Base-by-base conservation (phyloP, 1,139 yeast species). In the Sugiyamaella novakii region DNA sequence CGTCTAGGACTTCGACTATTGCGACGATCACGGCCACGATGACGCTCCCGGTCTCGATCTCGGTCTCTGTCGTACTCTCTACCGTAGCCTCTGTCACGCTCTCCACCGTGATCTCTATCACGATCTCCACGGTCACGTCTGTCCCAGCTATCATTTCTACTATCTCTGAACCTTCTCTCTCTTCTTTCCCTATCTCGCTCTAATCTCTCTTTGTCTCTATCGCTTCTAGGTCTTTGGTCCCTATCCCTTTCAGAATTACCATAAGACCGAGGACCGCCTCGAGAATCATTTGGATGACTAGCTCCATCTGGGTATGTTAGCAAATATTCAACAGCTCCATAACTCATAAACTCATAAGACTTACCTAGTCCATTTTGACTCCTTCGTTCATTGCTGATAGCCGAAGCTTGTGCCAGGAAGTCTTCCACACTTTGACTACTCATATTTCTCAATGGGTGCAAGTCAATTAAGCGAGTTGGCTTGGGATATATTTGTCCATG, bases 1-100 rank as follows among this genome's bases (percentile, higher is more conserved):
- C 45, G 18, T 46, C 61, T 31, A 6, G 56, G 57, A 27, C 52
- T 43, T 28, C 52, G 54, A 40, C 61, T 44, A 41, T 52, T 49
- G 12, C 58, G 31, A 5, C 53, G 43, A 40, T 47, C 43, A 27
- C 51, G 37, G 7, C 43, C 52, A 12, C 54, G 50, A 5, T 49
- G 54, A 18, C 55, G 18, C 7, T 42, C 54, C 10, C 54, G 43
- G 10, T 47, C 53, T 15, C 54, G 43, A 15, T 50, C 50, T 21
- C 49, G 21, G 40, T 49, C 51, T 33, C 43, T 42, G 34, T 44
- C 50, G n/a, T n/a, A n/a, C n/a, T n/a, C 25, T 22, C 25, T 22
- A 8, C 8, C 25, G 8, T 22, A 6, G 8, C 8, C 25, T 22
- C 61, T 41, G 37, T 53, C 48, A 14, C 59, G 31, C n/a, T 52